Evolutionary conservation across 1,284 basidiomycete species (phyloP).

Genomic region (Amylostereum areolatum): DNA sequence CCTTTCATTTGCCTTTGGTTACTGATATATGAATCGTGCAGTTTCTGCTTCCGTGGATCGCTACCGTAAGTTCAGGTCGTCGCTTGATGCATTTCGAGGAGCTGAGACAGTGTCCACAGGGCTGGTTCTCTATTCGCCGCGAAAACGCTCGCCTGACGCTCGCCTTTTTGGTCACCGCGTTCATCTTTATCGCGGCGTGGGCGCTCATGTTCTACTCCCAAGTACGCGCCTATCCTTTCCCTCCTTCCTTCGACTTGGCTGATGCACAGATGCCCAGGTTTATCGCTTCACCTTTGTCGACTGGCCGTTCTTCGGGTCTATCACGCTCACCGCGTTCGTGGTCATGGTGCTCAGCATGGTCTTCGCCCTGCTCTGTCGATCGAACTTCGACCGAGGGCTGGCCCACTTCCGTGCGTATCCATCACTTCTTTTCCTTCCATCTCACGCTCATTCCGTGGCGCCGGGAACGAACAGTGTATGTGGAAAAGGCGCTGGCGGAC

Average conservation of each 20-base stretch:
- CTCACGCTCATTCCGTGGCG: not conserved
- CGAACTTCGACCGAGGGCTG: conserved; percentile 48
- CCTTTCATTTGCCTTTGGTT: not conserved
- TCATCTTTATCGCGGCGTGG: conserved; percentile 36
- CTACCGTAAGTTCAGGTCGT: conserved; percentile 17
- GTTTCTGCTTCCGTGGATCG: conserved; percentile 49
- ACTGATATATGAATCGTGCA: conserved; percentile 12
- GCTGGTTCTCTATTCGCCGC: conserved; percentile 45
- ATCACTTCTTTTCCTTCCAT: not conserved
- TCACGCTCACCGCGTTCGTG: conserved; percentile 39
- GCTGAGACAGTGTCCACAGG: conserved; percentile 25
- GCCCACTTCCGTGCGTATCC: conserved; percentile 37
- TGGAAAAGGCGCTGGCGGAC: conserved; percentile 35
- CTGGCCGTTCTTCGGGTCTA: conserved; percentile 50
- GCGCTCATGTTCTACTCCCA: conserved; percentile 47
- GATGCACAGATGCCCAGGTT: too few relatives aligned
- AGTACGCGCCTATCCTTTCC: too few relatives aligned
- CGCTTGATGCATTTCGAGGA: not conserved
- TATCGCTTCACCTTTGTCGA: conserved; percentile 51
- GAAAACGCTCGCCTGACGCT: conserved; percentile 39
- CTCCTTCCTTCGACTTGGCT: too few relatives aligned
- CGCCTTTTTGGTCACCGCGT: conserved; percentile 34
- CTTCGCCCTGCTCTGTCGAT: conserved; percentile 40
- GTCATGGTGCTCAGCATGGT: conserved; percentile 37
- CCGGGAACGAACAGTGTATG: conserved; percentile 30